Evolutionary conservation across 148 eudicot species (phyloP).

Genomic region (Silene latifolia): DNA sequence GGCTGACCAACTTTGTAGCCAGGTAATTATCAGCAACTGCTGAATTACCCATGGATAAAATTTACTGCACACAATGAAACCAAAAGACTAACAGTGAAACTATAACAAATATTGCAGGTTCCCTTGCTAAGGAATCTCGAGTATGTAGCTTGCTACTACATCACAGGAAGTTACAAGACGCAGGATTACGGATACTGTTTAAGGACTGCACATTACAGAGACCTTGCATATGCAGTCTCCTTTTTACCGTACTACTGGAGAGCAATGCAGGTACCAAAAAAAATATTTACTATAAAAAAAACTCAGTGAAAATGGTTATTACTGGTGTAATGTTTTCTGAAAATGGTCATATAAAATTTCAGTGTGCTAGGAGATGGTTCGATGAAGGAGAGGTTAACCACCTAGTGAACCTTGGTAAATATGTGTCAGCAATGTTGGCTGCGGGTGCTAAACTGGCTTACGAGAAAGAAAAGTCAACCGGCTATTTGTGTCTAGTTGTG

Average conservation of each 20-base stretch:
- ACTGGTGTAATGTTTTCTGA: background rate
- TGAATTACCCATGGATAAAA: background rate
- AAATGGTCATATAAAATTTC: slow-evolving; percentile 1
- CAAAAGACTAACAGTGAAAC: background rate
- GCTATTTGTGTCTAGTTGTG: slow-evolving; percentile 71
- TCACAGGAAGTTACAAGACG: slow-evolving; percentile 89
- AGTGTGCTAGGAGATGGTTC: slow-evolving; percentile 98
- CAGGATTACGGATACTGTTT: slow-evolving; percentile 85
- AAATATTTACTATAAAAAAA: background rate
- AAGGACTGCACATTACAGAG: slow-evolving; percentile 60
- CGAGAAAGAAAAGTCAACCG: slow-evolving; percentile 62
- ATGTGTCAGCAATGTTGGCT: slow-evolving; percentile 96
- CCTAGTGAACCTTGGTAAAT: slow-evolving; percentile 79
- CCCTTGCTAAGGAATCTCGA: slow-evolving; percentile 89
- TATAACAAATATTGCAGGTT: slow-evolving; percentile 39
- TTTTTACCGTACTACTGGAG: slow-evolving; percentile 97
- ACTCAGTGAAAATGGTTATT: background rate
- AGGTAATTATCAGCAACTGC: slow-evolving; percentile 40
- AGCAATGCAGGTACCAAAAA: slow-evolving; percentile 83
- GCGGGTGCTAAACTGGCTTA: slow-evolving; percentile 96
- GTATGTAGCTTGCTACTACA: slow-evolving; percentile 81
- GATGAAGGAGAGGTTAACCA: slow-evolving; percentile 91
- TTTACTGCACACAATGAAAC: background rate
- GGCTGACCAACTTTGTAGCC: slow-evolving; percentile 99
- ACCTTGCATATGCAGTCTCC: slow-evolving; percentile 92